Evolutionary conservation across 805 yeast genomes (phyloP), one percentile per base, ranked within the genome.

Genomic region (Brettanomyces sp.): DNA sequence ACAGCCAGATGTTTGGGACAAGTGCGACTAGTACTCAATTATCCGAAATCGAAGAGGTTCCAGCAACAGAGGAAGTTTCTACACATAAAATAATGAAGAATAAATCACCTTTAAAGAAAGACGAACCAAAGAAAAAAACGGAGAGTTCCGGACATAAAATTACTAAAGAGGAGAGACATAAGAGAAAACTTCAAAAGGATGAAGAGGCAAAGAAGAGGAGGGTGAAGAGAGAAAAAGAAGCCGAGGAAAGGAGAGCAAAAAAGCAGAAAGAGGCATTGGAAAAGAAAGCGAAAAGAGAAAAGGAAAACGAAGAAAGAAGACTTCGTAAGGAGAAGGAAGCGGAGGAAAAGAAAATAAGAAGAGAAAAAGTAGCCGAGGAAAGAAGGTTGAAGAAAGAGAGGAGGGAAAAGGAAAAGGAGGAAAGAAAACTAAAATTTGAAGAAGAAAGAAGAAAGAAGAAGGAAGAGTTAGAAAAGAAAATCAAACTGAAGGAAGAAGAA

Each of bases 391-490:
- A 53, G 51, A 53, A 53, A 14, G 67, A 47, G 63, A 64, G 45
- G 59, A 57, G 36, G 51, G 62, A 58, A 44, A 55, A 51, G 52
- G 59, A 54, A 43, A 52, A 42, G 61, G 46, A 53, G 59, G 48
- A 45, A 43, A 60, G 45, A 52, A 60, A 44, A 53, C 43, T 36
- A 54, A 56, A 37, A 44, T 52, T 30, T 62, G 61, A 44, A 56
- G 55, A 24, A 54, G 50, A 48, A 56, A 57, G 49, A 63, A 58
- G 55, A 53, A 60, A 39, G 58, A 56, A 64, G 57, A 52, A 58
- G 54, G 57, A 47, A 46, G 53, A 56, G 45, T 53, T 52, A 41
- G 56, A 55, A 30, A 60, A 62, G 32, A 60, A 63, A 50, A 54
- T 60, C 49, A 51, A 52, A 36, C 39, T 32, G 11, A 55, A 47